Base-by-base conservation (phyloP, 495 filamentous ascomycete species). In the Bryoglossum gracile region DNA sequence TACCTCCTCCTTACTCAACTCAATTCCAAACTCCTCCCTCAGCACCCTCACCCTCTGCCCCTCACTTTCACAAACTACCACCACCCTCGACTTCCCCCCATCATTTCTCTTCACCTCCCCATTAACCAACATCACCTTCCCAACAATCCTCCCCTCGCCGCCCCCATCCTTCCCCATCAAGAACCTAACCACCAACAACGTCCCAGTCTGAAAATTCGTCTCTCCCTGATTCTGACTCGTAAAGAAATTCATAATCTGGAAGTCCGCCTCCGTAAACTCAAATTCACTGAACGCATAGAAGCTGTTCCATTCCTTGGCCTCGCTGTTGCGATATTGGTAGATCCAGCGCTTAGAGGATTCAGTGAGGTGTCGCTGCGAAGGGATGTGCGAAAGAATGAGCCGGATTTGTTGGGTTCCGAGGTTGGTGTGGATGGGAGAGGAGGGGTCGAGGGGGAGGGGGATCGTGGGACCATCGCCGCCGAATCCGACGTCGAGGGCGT, bases 401-500 rank as follows among this genome's bases (percentile, higher is more conserved):
- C 55, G 65, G 1, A 69, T 37, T 43, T 50, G 19, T n/a, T 70
- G 70, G 0, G 53, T 24, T 2, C 57, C 56, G 0, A 67, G 48
- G 13, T 60, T 64, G n/a, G n/a, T n/a, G 45, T 63, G 54, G 32
- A 59, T 24, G 9, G 43, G 16, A 10, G 25, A 36, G 8, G 18
- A 23, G 6, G 33, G 19, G 41, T 40, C 40, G 6, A 57, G 24
- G 9, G 49, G 54, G 22, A 61, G 42, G 17, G 54, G 58, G 2
- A 36, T 19, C 6, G 51, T 55, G 1, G 59, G 23, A 6, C 54
- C 51, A 13, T 52, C 46, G 17, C 75, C 3, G 3, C 86, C 87
- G 46, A 89, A 89, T 0, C 76, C 84, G 10, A 87, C 82, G 51
- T 94, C 86, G 2, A 89, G 67, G 35, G 78, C 68, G 46, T 76